phyloP scores from a whole-genome alignment of 108 stramenopile genomes.

The Mediolabrus comicus region DNA sequence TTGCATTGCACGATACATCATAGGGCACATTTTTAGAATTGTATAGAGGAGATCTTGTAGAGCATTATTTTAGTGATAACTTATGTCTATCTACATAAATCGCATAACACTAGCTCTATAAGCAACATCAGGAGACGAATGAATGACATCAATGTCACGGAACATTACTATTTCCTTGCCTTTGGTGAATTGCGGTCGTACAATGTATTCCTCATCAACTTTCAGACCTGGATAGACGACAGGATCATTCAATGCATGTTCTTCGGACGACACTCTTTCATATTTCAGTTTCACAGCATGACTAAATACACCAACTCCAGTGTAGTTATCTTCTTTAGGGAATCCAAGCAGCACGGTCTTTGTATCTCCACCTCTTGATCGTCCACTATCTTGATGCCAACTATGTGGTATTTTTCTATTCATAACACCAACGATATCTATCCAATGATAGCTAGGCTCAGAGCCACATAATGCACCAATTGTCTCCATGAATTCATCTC shows the following conservation, averaged over 20 bases:
- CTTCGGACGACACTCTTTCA: slow-evolving; percentile 42
- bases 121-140: slow-evolving; percentile 78
- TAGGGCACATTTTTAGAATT: background rate
- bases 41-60: background rate
- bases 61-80: background rate
- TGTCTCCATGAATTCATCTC: slow-evolving; percentile 65
- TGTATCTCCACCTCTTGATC: slow-evolving; percentile 32
- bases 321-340: slow-evolving; percentile 63
- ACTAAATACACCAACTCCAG: slow-evolving; percentile 69
- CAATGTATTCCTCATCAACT: slow-evolving; percentile 60
- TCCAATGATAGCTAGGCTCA: slow-evolving; percentile 68
- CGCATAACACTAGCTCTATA: slow-evolving; percentile 75
- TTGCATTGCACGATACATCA: background rate
- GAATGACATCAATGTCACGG: slow-evolving; percentile 70
- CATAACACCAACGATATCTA: slow-evolving; percentile 74
- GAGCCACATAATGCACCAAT: slow-evolving; percentile 66
- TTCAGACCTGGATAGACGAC: slow-evolving; percentile 52
- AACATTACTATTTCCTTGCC: slow-evolving; percentile 71
- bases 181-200: slow-evolving; percentile 53
- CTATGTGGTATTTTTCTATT: slow-evolving; percentile 62
- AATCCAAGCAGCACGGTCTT: slow-evolving; percentile 78
- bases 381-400: slow-evolving; percentile 75
- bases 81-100: slow-evolving; percentile 65
- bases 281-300: slow-evolving; percentile 61
- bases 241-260: slow-evolving; percentile 58